phyloP scores from a whole-genome alignment of 495 filamentous ascomycete species.

The Beverwykella pulmonaria region DNA sequence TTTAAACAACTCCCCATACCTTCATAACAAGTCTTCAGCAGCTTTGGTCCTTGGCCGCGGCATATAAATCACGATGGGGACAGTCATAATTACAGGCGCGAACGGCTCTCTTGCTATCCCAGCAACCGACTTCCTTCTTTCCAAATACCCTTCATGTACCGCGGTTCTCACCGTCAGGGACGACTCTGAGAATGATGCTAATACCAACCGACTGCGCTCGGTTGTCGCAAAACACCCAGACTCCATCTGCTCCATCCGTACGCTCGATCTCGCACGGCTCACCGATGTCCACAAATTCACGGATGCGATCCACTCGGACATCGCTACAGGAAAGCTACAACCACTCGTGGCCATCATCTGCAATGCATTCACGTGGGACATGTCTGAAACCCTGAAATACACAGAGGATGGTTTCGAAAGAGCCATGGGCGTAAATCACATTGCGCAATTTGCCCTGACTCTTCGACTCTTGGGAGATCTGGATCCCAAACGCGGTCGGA shows the following conservation, averaged over 20 bases:
- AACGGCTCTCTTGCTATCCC: constrained; percentile 54
- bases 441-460: constrained; percentile 8
- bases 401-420: constrained; percentile 16
- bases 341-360: constrained; percentile 50
- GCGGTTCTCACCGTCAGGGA: constrained; percentile 52
- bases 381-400: not conserved
- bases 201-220: constrained; percentile 49
- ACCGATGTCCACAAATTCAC: constrained; percentile 48
- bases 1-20: no score
- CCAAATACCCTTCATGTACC: constrained; percentile 46
- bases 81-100: constrained; percentile 54
- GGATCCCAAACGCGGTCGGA: constrained; percentile 4
- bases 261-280: constrained; percentile 50
- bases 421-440: constrained; percentile 11
- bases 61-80: constrained; percentile 39
- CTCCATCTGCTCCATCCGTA: constrained; percentile 45
- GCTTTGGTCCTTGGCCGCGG: no score
- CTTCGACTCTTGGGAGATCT: constrained; percentile 12
- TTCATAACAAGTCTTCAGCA: no score
- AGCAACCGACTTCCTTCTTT: constrained; percentile 49
- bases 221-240: constrained; percentile 43
- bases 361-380: constrained; percentile 51
- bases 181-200: constrained; percentile 46
- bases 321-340: constrained; percentile 44
- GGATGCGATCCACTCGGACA: constrained; percentile 36